These are phyloP conservation scores for Anthoceros angustus DNA, from an alignment of 225 moss, liverwort and hornwort genomes.

Conservation along the genomic window DNA sequence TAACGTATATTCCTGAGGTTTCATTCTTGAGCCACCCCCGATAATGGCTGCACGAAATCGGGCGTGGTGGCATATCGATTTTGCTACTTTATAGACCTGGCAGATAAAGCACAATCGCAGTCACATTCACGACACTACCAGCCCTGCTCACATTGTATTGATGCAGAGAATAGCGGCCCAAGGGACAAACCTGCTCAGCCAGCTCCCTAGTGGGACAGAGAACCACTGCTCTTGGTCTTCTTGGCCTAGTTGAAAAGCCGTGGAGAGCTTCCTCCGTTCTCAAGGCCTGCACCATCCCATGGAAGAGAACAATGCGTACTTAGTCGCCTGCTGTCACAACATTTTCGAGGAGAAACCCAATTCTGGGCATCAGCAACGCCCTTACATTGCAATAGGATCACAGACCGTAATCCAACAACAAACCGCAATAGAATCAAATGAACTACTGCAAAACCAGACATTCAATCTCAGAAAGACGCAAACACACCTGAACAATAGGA, in stretches of 20 bases:
- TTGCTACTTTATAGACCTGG: conserved; percentile 90
- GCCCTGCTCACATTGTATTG: too few species aligned
- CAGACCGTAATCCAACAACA: too few species aligned
- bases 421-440: too few species aligned
- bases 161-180: not conserved
- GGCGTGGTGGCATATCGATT: conserved; percentile 91
- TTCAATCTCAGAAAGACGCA: too few species aligned
- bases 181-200: conserved; percentile 61
- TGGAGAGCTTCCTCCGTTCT: conserved; percentile 66
- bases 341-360: too few species aligned
- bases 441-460: too few species aligned
- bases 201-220: conserved; percentile 98
- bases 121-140: not conserved
- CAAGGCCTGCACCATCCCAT: conserved; percentile 40
- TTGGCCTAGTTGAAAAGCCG: conserved; percentile 58
- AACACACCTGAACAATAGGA: conserved; percentile 70
- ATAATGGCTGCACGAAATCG: conserved; percentile 97
- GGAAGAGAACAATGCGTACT: not conserved
- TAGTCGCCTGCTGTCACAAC: not conserved
- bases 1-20: conserved; percentile 72
- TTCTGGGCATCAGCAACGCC: too few species aligned
- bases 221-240: conserved; percentile 75
- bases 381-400: too few species aligned
- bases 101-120: not conserved
- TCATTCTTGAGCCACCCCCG: conserved; percentile 87